Evolutionary conservation across 805 yeast species (phyloP).

Genomic region (Jamesozyma jinghongensis): DNA sequence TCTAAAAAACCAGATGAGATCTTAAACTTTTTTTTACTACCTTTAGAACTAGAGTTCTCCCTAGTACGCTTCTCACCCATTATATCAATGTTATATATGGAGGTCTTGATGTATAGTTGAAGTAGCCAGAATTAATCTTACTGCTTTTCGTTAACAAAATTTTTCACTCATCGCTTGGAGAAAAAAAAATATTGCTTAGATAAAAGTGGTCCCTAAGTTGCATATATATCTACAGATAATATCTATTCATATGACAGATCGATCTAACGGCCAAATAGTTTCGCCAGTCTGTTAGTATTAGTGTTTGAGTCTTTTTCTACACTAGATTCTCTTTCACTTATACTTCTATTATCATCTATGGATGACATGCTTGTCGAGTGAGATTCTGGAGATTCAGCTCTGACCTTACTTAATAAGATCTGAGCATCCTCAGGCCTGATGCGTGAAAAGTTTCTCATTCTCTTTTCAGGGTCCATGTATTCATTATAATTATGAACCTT

Average conservation of each 20-base stretch:
- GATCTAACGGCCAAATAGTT: constrained; percentile 15
- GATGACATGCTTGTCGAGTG: too few species aligned
- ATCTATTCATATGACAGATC: too few species aligned
- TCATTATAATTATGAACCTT: constrained; percentile 55
- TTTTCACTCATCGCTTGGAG: background rate
- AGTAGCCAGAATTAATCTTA: too few species aligned
- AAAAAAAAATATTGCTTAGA: background rate
- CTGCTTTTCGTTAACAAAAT: background rate
- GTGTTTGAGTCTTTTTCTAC: constrained; percentile 6
- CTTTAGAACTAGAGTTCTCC: constrained; percentile 4
- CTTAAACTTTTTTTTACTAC: constrained; percentile 23
- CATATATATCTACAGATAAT: too few species aligned
- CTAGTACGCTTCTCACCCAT: constrained; percentile 1
- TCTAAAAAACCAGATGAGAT: constrained; percentile 40
- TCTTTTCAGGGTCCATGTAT: constrained; percentile 44
- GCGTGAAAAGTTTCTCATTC: constrained; percentile 63
- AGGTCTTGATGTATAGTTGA: too few species aligned
- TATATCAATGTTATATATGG: background rate
- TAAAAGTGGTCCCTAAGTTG: too few species aligned
- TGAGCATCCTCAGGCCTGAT: constrained; percentile 66
- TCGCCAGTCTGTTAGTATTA: constrained; percentile 19
- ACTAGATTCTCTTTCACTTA: constrained; percentile 6
- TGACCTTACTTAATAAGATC: constrained; percentile 44
- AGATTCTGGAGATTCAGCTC: background rate
- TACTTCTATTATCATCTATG: constrained; percentile 1